phyloP scores from a whole-genome alignment of 352 stramenopile species.

The Phytopythium delawarense region DNA sequence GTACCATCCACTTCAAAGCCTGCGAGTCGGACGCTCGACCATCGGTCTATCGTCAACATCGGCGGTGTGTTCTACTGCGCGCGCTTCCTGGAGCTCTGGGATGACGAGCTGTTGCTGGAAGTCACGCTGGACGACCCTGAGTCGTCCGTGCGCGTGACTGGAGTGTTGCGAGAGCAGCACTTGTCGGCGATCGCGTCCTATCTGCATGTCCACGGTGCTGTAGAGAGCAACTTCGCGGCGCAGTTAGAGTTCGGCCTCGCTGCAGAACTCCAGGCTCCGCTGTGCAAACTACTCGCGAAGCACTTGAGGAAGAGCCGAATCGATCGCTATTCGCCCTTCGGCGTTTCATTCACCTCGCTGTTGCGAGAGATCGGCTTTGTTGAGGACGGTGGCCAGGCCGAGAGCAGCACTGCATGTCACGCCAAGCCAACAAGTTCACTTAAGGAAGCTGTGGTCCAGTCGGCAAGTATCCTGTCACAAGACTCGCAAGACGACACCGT shows the following conservation, averaged over 20 bases:
- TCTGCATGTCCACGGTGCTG: constrained; percentile 16
- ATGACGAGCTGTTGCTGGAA: constrained; percentile 54
- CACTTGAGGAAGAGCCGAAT: constrained; percentile 2
- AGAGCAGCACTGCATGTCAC: neutral
- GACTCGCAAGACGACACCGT: neutral
- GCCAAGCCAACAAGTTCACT: neutral
- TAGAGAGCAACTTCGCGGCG: constrained; percentile 13
- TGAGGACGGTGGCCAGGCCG: neutral
- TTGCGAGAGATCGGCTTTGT: neutral
- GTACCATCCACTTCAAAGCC: neutral
- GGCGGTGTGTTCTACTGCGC: constrained; percentile 50
- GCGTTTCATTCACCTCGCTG: neutral
- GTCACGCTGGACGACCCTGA: constrained; percentile 57
- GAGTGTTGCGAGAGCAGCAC: constrained; percentile 26
- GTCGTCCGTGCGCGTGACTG: constrained; percentile 25
- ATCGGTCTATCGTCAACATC: constrained; percentile 49
- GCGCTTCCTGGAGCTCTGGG: constrained; percentile 56
- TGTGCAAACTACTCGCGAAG: constrained; percentile 21
- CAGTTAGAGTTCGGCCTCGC: constrained; percentile 20
- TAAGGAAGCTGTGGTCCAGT: too few relatives aligned
- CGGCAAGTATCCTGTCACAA: neutral
- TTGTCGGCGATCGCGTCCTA: constrained; percentile 27
- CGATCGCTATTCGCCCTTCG: neutral
- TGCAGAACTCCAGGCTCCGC: constrained; percentile 13
- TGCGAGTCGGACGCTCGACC: constrained; percentile 29